These are phyloP conservation scores for Chaetoceros muelleri DNA, from an alignment of 108 stramenopile genomes.

Conservation along the genomic window DNA sequence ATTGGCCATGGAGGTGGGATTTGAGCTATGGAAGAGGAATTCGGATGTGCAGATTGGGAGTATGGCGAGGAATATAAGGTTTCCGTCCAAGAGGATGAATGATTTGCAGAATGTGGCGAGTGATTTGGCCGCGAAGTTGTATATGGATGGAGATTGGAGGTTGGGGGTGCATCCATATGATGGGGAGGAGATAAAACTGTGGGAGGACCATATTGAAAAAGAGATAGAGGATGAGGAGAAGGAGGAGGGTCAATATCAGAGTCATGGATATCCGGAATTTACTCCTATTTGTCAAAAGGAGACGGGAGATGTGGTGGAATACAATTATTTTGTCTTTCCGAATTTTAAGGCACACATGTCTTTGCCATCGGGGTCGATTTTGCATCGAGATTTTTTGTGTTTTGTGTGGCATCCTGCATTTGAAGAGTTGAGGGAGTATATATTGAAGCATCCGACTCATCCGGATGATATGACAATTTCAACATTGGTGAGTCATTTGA, in stretches of 20 bases:
- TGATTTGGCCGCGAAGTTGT: background rate
- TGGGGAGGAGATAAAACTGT: background rate
- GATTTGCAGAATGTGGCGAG: background rate
- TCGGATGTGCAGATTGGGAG: conserved; percentile 75
- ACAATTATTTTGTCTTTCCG: conserved; percentile 72
- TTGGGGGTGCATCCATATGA: background rate
- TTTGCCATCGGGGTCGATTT: conserved; percentile 12
- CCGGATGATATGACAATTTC: conserved; percentile 87
- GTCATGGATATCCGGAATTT: background rate
- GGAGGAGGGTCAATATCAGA: no score
- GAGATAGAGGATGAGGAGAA: background rate
- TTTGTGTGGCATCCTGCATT: conserved; percentile 84
- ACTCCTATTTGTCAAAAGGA: conserved; percentile 10
- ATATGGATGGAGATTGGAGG: background rate
- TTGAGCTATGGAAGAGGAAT: conserved; percentile 85
- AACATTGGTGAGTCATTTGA: conserved; percentile 61
- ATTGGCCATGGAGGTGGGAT: conserved; percentile 51
- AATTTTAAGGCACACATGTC: conserved; percentile 26
- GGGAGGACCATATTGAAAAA: conserved; percentile 1
- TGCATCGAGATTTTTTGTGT: conserved; percentile 70
- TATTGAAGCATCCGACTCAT: conserved; percentile 57
- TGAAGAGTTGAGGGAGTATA: conserved; percentile 61
- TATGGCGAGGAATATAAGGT: conserved; percentile 51
- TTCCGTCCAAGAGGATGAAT: background rate
- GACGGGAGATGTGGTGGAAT: conserved; percentile 48